A percentile compares a stretch with the other conserved stretches of the same genome.
These are phyloP conservation scores for Penicillium paneum DNA, from an alignment of 2,329 filamentous ascomycete species.

Conservation along the genomic window DNA sequence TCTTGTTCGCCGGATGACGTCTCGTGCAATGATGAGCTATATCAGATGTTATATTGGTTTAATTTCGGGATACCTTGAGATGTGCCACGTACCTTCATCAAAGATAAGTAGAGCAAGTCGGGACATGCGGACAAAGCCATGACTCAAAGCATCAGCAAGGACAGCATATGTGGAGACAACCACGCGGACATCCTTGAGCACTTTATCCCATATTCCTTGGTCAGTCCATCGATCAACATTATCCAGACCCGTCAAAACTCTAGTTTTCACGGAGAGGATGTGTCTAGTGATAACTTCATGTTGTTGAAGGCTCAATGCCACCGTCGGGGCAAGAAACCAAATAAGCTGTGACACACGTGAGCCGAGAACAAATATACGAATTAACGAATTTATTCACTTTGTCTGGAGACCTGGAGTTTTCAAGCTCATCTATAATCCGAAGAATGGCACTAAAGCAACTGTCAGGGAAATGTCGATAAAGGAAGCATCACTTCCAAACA, in stretches of 20 bases:
- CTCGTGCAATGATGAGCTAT: slow-evolving; percentile 69
- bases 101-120: slow-evolving; percentile 69
- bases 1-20: slow-evolving; percentile 62
- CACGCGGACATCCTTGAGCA: slow-evolving; percentile 64
- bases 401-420: slow-evolving; percentile 45
- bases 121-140: slow-evolving; percentile 68
- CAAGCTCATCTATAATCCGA: slow-evolving; percentile 64
- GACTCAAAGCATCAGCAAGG: slow-evolving; percentile 67
- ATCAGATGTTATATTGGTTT: neutral
- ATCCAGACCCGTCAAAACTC: slow-evolving; percentile 65
- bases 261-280: slow-evolving; percentile 56
- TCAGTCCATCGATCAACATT: slow-evolving; percentile 71
- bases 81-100: slow-evolving; percentile 66
- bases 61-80: neutral
- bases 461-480: neutral
- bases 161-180: slow-evolving; percentile 76
- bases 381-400: slow-evolving; percentile 50
- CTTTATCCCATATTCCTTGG: slow-evolving; percentile 62
- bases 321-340: slow-evolving; percentile 73
- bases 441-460: slow-evolving; percentile 57
- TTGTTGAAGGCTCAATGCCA: slow-evolving; percentile 66
- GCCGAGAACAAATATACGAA: neutral
- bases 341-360: slow-evolving; percentile 41
- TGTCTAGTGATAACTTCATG: slow-evolving; percentile 57
- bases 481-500: slow-evolving; percentile 26